phyloP scores from a whole-genome alignment of 257 asterid genomes.

The Misopates orontium region DNA sequence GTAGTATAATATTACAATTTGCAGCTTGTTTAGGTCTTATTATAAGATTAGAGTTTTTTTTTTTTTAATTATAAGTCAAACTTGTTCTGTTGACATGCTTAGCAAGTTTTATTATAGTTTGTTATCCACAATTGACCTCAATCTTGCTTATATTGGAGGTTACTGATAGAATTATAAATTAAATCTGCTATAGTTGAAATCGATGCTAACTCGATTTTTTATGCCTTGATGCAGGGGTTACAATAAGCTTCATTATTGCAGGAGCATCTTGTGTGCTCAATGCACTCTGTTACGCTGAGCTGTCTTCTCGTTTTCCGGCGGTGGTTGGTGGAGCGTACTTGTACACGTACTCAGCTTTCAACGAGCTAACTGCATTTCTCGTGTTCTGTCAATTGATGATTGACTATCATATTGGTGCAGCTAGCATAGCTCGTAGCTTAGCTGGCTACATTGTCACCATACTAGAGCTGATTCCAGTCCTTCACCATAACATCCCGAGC shows the following conservation, averaged over 20 bases:
- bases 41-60: no score
- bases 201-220: constrained; percentile 25
- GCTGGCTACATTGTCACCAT: constrained; percentile 74
- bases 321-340: constrained; percentile 98
- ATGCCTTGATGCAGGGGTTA: constrained; percentile 69
- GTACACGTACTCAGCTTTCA: constrained; percentile 90
- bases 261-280: constrained; percentile 84
- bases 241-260: constrained; percentile 81
- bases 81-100: no score
- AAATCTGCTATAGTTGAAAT: no score
- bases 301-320: constrained; percentile 94
- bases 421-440: constrained; percentile 97
- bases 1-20: no score
- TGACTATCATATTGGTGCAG: constrained; percentile 97
- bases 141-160: no score
- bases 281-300: constrained; percentile 93
- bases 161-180: no score
- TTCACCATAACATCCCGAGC: constrained; percentile 64
- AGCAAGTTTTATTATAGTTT: no score
- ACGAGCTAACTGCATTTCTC: constrained; percentile 90
- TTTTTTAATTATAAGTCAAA: no score
- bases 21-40: no score
- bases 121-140: no score
- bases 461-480: constrained; percentile 75
- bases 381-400: constrained; percentile 93